phyloP scores from a whole-genome alignment of 1,139 yeast species.

The Taphrina confusa region DNA sequence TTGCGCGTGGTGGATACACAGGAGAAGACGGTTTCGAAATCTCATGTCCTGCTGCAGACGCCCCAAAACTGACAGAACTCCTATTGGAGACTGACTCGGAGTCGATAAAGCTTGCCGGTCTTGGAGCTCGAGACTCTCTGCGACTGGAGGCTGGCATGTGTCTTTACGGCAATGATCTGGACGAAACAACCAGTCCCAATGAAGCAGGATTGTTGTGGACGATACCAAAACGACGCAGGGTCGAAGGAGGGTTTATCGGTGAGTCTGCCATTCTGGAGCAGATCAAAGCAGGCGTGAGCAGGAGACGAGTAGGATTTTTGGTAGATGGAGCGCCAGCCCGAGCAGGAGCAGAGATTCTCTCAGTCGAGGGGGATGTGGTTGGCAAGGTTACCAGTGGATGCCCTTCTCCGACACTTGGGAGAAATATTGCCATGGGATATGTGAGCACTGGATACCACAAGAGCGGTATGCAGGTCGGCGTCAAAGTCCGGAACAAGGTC shows the following conservation, averaged over 20 bases:
- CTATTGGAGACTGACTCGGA: conserved; percentile 56
- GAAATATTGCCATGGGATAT: conserved; percentile 89
- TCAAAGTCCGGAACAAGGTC: conserved; percentile 80
- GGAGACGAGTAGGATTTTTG: conserved; percentile 70
- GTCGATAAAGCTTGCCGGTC: conserved; percentile 79
- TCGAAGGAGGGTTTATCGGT: conserved; percentile 69
- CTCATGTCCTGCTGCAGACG: conserved; percentile 62
- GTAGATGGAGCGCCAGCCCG: conserved; percentile 92
- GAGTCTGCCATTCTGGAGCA: conserved; percentile 68
- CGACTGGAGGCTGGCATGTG: conserved; percentile 99
- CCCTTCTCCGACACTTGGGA: conserved; percentile 77
- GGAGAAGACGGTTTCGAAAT: conserved; percentile 98
- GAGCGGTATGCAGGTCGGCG: conserved; percentile 69
- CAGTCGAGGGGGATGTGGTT: conserved; percentile 49
- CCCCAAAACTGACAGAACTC: conserved; percentile 64
- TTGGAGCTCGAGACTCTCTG: conserved; percentile 94
- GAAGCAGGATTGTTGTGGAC: conserved; percentile 90
- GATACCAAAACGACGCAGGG: conserved; percentile 76
- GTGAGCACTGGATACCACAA: conserved; percentile 72
- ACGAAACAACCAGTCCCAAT: conserved; percentile 78
- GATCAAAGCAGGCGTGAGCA: conserved; percentile 58
- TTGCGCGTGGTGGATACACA: conserved; percentile 94
- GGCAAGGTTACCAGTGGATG: conserved; percentile 89
- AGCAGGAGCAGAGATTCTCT: conserved; percentile 65
- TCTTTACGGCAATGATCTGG: conserved; percentile 87